Conservation (phyloP, 2,329 filamentous ascomycete genomes). For the Penicillium sp. region DNA sequence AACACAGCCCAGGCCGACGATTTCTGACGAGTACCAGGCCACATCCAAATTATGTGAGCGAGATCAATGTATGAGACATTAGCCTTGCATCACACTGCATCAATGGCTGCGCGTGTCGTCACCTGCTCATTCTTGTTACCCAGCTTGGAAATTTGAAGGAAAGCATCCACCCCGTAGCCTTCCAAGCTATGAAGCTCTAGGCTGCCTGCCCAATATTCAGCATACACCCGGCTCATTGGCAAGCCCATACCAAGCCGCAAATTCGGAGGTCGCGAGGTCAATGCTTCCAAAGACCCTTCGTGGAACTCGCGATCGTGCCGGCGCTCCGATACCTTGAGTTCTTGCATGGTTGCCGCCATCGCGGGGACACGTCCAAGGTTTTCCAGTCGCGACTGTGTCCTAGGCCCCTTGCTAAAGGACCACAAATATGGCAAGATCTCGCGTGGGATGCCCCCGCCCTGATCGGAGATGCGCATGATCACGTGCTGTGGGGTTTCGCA, state of each 20-base stretch:
- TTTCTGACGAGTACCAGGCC: too few relatives aligned
- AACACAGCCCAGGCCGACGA: too few relatives aligned
- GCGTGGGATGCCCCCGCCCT: constrained; percentile 82
- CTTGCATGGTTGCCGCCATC: constrained; percentile 89
- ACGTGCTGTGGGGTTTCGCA: constrained; percentile 93
- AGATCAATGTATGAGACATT: not conserved
- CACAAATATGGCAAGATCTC: constrained; percentile 85
- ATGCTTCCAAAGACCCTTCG: constrained; percentile 66
- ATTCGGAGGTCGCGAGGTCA: constrained; percentile 79
- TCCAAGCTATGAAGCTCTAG: constrained; percentile 87
- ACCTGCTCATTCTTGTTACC: constrained; percentile 98
- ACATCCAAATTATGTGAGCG: too few relatives aligned
- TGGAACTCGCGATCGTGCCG: constrained; percentile 35
- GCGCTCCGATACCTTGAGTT: constrained; percentile 53
- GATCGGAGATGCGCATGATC: constrained; percentile 92
- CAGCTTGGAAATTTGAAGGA: constrained; percentile 90
- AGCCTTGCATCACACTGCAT: constrained; percentile 55
- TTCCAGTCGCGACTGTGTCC: constrained; percentile 67
- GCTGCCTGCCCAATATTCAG: constrained; percentile 95
- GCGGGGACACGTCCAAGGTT: constrained; percentile 83
- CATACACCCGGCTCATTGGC: constrained; percentile 88
- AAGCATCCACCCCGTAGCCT: constrained; percentile 92
- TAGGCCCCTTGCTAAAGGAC: constrained; percentile 93
- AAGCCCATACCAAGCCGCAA: constrained; percentile 86
- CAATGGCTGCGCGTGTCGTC: constrained; percentile 68